Evolutionary conservation across 2,329 filamentous ascomycete genomes (phyloP), one percentile per base, ranked within the genome.

Genomic region (Blastomyces percursus): DNA sequence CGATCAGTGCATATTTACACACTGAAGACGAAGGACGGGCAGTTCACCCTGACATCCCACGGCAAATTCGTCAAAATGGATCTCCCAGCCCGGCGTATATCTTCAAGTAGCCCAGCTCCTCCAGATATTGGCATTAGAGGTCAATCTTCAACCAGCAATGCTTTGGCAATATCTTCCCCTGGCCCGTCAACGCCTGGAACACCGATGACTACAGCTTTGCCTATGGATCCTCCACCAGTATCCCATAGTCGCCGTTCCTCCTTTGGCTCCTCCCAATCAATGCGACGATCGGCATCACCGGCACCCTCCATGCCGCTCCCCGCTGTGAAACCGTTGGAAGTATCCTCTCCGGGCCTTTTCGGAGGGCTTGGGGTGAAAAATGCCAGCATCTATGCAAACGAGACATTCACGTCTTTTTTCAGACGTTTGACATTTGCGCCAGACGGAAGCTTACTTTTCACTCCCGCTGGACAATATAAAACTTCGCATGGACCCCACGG

Each of bases 1-100:
- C 88, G 94, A 72, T 96, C 94, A 1, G 93, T 97, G 16, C 95
- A 99, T 75, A 94, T 99, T 68, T 99, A 99, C 78, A 93, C 89
- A 0, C 80, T 99, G 66, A 96, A 91, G 79, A 96, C 90, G 27
- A 99, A 97, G 72, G 94, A 99, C 70, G 94, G 94, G 38, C 91
- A 96, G 69, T 96, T 96, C 72, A 91, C 91, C 0, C 81, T 99
- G 59, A 83, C 82, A 62, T 86, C 90, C 24, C 86, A 88, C 72
- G 85, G 89, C 64, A 92, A 92, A 73, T 82, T 97, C 66, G 87
- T 90, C 56, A 94, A 89, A 78, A 93, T 95, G 80, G 94, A 99
- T 74, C 80, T 99, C n/a, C 95, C 94, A 38, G 86, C 90, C 48
- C 86, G 93, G 66, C 85, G 93, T 55, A 91, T 96, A 67, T 93